A percentile compares a stretch with the other conserved stretches of the same genome.
Conservation (phyloP, 129 eudicot genomes). For the Flaveria brownii region DNA sequence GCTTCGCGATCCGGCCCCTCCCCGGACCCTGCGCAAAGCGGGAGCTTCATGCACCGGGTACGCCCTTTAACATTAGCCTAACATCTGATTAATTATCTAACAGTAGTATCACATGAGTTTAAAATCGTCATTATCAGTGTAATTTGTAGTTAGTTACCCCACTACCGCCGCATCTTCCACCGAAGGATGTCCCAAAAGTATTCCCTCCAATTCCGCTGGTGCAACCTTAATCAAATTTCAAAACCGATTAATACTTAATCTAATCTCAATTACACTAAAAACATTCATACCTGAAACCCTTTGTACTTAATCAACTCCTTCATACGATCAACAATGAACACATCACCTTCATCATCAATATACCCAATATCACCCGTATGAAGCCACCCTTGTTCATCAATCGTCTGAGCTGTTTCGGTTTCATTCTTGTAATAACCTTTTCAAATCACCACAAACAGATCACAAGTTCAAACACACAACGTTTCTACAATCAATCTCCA, state of each 20-base stretch:
- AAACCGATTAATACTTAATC: not conserved
- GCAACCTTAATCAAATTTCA: conserved; percentile 59
- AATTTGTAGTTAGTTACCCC: conserved; percentile 47
- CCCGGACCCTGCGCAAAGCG: too few species aligned
- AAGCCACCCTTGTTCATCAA: conserved; percentile 87
- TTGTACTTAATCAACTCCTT: conserved; percentile 92
- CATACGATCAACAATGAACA: conserved; percentile 89
- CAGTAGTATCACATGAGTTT: not conserved
- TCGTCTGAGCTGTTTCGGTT: conserved; percentile 70
- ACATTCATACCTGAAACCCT: conserved; percentile 78
- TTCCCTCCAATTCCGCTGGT: conserved; percentile 89
- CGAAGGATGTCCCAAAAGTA: conserved; percentile 81
- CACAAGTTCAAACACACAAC: too few species aligned
- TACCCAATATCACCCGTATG: conserved; percentile 95
- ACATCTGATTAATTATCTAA: too few species aligned
- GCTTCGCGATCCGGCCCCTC: too few species aligned
- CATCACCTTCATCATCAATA: conserved; percentile 92
- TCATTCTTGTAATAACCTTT: conserved; percentile 88
- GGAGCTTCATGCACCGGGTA: too few species aligned
- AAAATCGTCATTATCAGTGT: not conserved
- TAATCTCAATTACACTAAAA: not conserved
- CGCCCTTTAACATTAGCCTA: too few species aligned
- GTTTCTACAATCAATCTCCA: too few species aligned
- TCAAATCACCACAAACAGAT: not conserved
- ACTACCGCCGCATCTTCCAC: conserved; percentile 83